Conservation (phyloP, 345 rosid species). For the Physaria fendleri region DNA sequence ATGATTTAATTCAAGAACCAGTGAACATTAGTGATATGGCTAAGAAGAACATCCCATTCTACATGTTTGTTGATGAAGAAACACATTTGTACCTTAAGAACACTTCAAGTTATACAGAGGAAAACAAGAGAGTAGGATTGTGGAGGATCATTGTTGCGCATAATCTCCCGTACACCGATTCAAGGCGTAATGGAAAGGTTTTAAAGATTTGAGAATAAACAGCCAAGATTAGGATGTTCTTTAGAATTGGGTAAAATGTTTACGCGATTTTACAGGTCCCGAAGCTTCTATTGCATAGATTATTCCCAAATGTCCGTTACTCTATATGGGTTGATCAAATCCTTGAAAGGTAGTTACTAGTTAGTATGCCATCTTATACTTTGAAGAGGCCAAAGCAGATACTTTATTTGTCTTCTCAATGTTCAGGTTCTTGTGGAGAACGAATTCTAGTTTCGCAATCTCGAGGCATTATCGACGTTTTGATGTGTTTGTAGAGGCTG, state of each 20-base stretch:
- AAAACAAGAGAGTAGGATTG: conserved; percentile 56
- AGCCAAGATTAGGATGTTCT: background rate
- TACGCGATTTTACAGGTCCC: conserved; percentile 56
- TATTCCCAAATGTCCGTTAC: conserved; percentile 67
- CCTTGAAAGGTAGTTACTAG: conserved; percentile 90
- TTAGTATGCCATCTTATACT: too few relatives aligned
- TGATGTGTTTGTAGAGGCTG: conserved; percentile 84
- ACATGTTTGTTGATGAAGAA: conserved; percentile 86
- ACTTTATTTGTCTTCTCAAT: background rate
- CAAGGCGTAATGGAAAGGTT: conserved; percentile 90
- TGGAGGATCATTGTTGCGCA: conserved; percentile 77
- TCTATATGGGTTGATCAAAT: conserved; percentile 89
- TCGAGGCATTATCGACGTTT: conserved; percentile 80
- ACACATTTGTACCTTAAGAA: conserved; percentile 69
- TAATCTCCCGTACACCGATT: conserved; percentile 67
- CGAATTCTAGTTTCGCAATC: conserved; percentile 69
- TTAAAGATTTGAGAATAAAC: background rate
- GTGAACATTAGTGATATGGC: conserved; percentile 57
- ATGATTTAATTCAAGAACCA: conserved; percentile 78
- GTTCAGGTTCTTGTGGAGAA: conserved; percentile 73
- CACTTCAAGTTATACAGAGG: conserved; percentile 39
- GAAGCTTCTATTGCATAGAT: conserved; percentile 76
- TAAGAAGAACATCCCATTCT: conserved; percentile 57
- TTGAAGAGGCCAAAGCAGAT: background rate
- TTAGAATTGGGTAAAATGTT: conserved; percentile 1